Conservation (phyloP, 2,329 filamentous ascomycete species). For the Tolypocladium pustulatum region DNA sequence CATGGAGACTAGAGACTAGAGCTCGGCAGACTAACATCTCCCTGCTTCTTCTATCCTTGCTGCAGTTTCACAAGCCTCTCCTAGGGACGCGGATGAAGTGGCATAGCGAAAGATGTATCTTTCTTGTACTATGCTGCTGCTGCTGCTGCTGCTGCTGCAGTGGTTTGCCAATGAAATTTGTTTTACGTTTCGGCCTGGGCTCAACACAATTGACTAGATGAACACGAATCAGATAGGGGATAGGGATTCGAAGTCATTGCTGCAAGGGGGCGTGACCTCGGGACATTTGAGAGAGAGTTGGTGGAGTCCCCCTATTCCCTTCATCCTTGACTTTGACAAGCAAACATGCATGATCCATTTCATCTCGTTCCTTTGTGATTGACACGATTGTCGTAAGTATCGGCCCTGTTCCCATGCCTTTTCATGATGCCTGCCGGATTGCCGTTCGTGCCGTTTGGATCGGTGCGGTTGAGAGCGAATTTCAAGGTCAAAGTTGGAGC, state of each 20-base stretch:
- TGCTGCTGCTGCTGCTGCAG: background rate
- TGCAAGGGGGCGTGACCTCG: background rate
- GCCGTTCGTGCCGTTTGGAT: background rate
- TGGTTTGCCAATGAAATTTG: background rate
- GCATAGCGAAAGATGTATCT: background rate
- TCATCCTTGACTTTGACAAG: background rate
- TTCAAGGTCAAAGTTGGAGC: background rate
- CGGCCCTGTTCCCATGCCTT: background rate
- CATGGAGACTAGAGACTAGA: too few relatives aligned
- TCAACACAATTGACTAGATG: background rate
- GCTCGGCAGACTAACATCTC: background rate
- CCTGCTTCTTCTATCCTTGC: background rate
- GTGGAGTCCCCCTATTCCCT: background rate
- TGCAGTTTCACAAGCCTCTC: background rate
- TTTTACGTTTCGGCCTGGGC: background rate
- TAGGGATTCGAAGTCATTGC: background rate
- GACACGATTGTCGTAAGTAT: background rate
- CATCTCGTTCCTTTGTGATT: background rate
- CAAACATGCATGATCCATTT: background rate
- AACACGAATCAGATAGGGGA: background rate
- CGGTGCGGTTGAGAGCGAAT: background rate
- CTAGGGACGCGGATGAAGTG: background rate
- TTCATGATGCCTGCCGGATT: too few relatives aligned
- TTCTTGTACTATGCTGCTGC: background rate
- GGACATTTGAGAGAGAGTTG: background rate